These are phyloP conservation scores for Aspergillus ochraceus DNA, from an alignment of 2,329 filamentous ascomycete species.

Conservation along the genomic window DNA sequence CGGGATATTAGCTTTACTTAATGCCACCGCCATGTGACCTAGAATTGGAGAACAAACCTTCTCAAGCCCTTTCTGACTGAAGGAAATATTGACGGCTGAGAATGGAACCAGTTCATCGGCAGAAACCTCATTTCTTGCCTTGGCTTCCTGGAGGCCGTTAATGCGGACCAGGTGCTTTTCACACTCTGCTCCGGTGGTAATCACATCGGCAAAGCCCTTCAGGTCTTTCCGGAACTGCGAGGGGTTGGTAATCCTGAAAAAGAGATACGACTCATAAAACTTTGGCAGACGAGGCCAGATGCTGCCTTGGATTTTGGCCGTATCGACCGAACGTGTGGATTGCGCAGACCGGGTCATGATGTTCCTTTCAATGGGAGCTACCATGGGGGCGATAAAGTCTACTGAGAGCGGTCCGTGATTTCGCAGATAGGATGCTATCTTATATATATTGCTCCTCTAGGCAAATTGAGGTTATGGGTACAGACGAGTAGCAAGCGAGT, in stretches of 20 bases:
- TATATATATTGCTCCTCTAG: no score
- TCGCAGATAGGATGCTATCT: no score
- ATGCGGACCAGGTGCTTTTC: constrained; percentile 3
- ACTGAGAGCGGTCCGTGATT: no score
- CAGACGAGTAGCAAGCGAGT: no score
- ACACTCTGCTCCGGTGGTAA: constrained; percentile 19
- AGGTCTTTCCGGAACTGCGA: constrained; percentile 15
- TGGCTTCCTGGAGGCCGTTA: constrained; percentile 2
- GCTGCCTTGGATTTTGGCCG: constrained; percentile 13
- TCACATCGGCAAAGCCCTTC: not conserved
- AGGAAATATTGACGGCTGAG: constrained; percentile 14
- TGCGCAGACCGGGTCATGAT: no score
- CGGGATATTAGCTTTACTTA: not conserved
- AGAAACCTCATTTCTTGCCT: not conserved
- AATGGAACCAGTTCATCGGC: constrained; percentile 3
- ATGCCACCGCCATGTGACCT: not conserved
- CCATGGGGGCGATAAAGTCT: no score
- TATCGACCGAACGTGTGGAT: constrained; percentile 5
- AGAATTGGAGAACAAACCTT: constrained; percentile 5
- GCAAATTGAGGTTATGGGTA: no score
- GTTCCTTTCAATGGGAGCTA: not conserved
- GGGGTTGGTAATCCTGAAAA: constrained; percentile 17
- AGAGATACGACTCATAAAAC: constrained; percentile 16
- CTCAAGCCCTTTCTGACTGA: constrained; percentile 13
- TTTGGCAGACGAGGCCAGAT: constrained; percentile 17